Evolutionary conservation across 116 monocot genomes (phyloP).

Genomic region (Cymodocea nodosa): DNA sequence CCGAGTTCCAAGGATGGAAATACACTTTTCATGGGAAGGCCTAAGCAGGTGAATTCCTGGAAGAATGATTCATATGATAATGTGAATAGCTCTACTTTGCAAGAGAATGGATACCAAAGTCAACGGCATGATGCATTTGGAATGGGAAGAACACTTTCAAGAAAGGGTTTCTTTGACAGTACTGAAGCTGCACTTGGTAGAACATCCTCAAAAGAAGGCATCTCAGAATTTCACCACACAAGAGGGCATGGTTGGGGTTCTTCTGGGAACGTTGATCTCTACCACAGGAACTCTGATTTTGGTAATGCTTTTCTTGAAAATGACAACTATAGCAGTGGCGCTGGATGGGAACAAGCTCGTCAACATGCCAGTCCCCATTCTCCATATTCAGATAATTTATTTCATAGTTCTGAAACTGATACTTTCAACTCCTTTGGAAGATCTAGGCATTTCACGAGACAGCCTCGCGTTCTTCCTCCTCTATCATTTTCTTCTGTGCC

Average conservation of each 20-base stretch:
- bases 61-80: slow-evolving; percentile 27
- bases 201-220: slow-evolving; percentile 33
- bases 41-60: slow-evolving; percentile 34
- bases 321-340: slow-evolving; percentile 52
- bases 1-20: slow-evolving; percentile 25
- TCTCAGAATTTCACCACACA: slow-evolving; percentile 17
- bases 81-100: slow-evolving; percentile 22
- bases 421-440: slow-evolving; percentile 43
- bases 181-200: slow-evolving; percentile 11
- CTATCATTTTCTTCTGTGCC: slow-evolving; percentile 33
- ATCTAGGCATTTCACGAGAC: slow-evolving; percentile 52
- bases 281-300: slow-evolving; percentile 26
- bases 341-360: slow-evolving; percentile 33
- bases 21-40: slow-evolving; percentile 31
- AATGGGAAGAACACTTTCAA: slow-evolving; percentile 26
- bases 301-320: slow-evolving; percentile 42
- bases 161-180: slow-evolving; percentile 33
- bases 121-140: slow-evolving; percentile 36
- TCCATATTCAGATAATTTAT: slow-evolving; percentile 29
- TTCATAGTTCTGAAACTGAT: slow-evolving; percentile 44
- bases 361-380: slow-evolving; percentile 24
- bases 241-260: slow-evolving; percentile 43
- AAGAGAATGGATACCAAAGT: slow-evolving; percentile 20
- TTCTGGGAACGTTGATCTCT: slow-evolving; percentile 28
- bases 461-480: slow-evolving; percentile 88